phyloP scores from a whole-genome alignment of 495 filamentous ascomycete species.

The Aspergillus homomorphus region DNA sequence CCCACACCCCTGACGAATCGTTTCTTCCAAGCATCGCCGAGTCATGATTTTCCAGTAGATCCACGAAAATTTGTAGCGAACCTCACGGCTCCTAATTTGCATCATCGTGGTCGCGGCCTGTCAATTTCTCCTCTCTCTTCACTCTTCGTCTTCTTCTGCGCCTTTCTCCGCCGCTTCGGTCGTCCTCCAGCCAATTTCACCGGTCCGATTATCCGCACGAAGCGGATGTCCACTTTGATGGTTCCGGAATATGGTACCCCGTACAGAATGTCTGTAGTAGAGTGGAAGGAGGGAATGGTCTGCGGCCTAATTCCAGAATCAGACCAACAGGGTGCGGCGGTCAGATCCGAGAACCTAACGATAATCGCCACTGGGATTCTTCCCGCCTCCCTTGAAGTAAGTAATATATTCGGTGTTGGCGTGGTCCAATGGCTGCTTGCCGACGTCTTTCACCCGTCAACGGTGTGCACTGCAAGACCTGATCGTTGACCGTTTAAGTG shows the following conservation, averaged over 20 bases:
- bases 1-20: neutral
- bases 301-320: neutral
- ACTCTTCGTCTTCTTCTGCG: neutral
- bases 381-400: conserved; percentile 5
- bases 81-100: neutral
- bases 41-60: neutral
- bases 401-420: neutral
- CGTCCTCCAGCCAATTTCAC: neutral
- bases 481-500: neutral
- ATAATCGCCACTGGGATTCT: conserved; percentile 9
- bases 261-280: neutral
- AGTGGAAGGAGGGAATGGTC: neutral
- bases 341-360: conserved; percentile 5
- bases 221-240: neutral
- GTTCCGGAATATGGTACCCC: neutral
- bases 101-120: too few species aligned
- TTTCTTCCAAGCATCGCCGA: neutral
- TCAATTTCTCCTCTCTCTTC: neutral
- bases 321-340: conserved; percentile 4
- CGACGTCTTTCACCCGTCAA: neutral
- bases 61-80: neutral
- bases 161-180: neutral
- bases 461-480: neutral
- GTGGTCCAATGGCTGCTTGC: neutral
- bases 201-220: neutral